These are phyloP conservation scores for Beverwykella pulmonaria DNA, from an alignment of 495 filamentous ascomycete species.

Conservation along the genomic window DNA sequence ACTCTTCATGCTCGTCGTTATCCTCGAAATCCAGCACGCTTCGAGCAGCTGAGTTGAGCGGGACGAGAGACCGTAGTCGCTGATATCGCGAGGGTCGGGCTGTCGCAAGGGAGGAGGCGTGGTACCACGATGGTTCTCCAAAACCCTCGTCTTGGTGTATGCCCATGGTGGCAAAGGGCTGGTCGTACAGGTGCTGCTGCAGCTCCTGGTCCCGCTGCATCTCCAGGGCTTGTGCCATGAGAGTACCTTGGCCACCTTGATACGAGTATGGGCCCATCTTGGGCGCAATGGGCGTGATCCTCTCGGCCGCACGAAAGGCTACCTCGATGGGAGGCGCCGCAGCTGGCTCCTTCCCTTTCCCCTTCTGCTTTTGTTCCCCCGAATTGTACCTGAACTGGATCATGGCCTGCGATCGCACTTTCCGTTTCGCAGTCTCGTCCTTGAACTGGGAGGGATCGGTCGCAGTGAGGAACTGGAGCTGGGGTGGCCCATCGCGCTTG, in stretches of 20 bases:
- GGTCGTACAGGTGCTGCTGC: slow-evolving; percentile 3
- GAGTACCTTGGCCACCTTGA: not conserved
- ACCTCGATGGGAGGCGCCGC: not conserved
- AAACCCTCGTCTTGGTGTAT: not conserved
- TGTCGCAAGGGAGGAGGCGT: not conserved
- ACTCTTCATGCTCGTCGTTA: slow-evolving; percentile 7
- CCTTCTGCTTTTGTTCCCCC: slow-evolving; percentile 22
- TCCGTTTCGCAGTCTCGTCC: slow-evolving; percentile 25
- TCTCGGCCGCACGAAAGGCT: not conserved
- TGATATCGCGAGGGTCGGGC: slow-evolving; percentile 2
- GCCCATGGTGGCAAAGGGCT: not conserved
- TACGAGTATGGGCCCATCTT: not conserved
- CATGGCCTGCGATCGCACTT: slow-evolving; percentile 39
- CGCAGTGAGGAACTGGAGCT: slow-evolving; percentile 36
- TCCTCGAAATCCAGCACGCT: slow-evolving; percentile 23
- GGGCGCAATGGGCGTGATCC: not conserved
- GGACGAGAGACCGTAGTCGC: not conserved
- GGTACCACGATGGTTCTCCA: not conserved
- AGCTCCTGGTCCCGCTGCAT: not conserved
- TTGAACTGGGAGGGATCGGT: slow-evolving; percentile 38
- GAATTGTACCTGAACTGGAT: slow-evolving; percentile 31
- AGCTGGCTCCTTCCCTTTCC: not conserved
- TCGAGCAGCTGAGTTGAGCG: not conserved
- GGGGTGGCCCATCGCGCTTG: slow-evolving; percentile 29
- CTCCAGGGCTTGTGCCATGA: not conserved